Percentiles rank a stretch among this genome's conserved stretches.
phyloP scores from a whole-genome alignment of 441 rosid species.

The Populus hybrid region DNA sequence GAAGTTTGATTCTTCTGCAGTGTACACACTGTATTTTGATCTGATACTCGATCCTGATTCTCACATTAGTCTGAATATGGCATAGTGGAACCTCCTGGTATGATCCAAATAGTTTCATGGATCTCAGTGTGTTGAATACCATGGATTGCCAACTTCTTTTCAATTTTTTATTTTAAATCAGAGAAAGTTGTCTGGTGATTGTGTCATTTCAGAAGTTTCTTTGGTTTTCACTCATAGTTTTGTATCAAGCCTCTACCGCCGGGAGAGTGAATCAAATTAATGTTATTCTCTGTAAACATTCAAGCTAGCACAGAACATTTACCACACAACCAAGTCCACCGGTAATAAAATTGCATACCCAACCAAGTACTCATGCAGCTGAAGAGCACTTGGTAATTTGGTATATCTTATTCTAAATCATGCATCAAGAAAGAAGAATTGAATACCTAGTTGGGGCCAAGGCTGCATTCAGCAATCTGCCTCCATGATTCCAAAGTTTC shows the following conservation, averaged over 20 bases:
- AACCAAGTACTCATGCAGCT: conserved; percentile 1
- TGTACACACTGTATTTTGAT: too few relatives aligned
- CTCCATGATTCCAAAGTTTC: conserved; percentile 73
- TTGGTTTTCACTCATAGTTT: background rate
- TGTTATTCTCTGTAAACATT: too few relatives aligned
- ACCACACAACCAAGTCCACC: background rate
- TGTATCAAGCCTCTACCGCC: too few relatives aligned
- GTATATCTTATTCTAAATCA: background rate
- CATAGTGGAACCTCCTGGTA: too few relatives aligned
- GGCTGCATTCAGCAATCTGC: conserved; percentile 54
- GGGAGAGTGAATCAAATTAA: too few relatives aligned
- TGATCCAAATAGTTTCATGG: too few relatives aligned
- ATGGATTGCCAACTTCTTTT: background rate
- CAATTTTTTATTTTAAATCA: background rate
- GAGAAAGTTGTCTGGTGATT: too few relatives aligned
- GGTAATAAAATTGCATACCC: background rate
- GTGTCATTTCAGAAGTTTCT: background rate
- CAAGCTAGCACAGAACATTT: background rate
- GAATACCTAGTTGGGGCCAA: conserved; percentile 20
- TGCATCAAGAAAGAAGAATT: background rate
- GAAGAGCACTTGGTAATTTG: background rate
- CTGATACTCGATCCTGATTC: too few relatives aligned
- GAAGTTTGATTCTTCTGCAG: too few relatives aligned
- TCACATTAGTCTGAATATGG: too few relatives aligned
- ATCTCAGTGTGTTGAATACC: background rate